Conservation (phyloP, 768 basidiomycete genomes). For the Lactarius sp. region DNA sequence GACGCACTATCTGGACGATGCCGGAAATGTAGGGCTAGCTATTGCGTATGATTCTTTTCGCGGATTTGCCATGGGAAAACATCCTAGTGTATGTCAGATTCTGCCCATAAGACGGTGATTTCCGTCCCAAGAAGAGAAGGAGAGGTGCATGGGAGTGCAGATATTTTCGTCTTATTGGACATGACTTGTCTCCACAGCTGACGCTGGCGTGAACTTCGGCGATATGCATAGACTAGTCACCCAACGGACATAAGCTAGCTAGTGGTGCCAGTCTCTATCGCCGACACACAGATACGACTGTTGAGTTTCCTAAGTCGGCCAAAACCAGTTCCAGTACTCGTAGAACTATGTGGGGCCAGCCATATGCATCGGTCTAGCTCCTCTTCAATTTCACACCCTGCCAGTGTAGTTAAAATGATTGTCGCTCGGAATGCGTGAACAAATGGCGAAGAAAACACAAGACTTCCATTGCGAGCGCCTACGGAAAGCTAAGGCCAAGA, state of each 20-base stretch:
- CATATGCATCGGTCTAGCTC: background rate
- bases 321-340: background rate
- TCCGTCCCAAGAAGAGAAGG: background rate
- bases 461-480: background rate
- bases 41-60: background rate
- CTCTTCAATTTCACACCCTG: background rate
- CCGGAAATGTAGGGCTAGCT: background rate
- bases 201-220: background rate
- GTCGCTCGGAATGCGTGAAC: background rate
- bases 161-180: background rate
- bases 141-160: background rate
- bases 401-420: background rate
- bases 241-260: background rate
- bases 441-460: background rate
- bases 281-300: background rate
- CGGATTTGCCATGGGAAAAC: background rate
- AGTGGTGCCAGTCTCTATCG: background rate
- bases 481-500: background rate
- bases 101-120: background rate
- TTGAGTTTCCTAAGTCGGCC: background rate
- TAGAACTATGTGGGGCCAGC: background rate
- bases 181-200: background rate
- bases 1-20: too few relatives aligned
- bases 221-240: background rate
- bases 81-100: background rate